phyloP scores from a whole-genome alignment of 2,329 filamentous ascomycete genomes.

The Penicillium brevicompactum region DNA sequence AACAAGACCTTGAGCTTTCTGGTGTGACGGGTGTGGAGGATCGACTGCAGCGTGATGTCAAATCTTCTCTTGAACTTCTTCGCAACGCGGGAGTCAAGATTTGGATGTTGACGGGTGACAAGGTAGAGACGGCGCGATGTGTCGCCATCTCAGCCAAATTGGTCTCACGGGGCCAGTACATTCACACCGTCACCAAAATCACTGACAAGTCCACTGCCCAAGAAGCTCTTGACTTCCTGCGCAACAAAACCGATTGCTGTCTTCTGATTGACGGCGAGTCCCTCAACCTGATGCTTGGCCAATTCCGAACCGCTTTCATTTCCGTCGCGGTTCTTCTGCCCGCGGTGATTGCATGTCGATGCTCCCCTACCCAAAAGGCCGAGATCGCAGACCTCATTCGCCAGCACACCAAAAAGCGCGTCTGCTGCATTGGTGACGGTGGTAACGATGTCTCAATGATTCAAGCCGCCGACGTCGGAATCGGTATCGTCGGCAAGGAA shows the following conservation, averaged over 20 bases:
- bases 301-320: constrained; percentile 85
- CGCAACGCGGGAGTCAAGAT: constrained; percentile 98
- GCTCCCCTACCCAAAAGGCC: constrained; percentile 95
- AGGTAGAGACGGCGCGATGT: constrained; percentile 95
- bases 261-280: constrained; percentile 95
- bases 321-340: constrained; percentile 83
- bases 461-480: constrained; percentile 94
- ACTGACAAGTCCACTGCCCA: constrained; percentile 82
- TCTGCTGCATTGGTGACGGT: constrained; percentile 96
- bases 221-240: constrained; percentile 84
- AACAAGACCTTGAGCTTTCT: constrained; percentile 84
- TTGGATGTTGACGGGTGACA: constrained; percentile 99
- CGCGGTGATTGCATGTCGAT: constrained; percentile 92
- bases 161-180: constrained; percentile 89
- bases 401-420: constrained; percentile 86
- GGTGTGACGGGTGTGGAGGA: constrained; percentile 99
- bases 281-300: constrained; percentile 75
- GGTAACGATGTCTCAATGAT: constrained; percentile 99
- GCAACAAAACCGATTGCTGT: constrained; percentile 81
- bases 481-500: constrained; percentile 98
- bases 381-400: constrained; percentile 91
- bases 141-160: constrained; percentile 94
- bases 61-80: constrained; percentile 88
- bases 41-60: constrained; percentile 93
- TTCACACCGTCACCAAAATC: constrained; percentile 87